Base-by-base conservation (phyloP, 106 monocot species). In the Dioscorea dumetorum region DNA sequence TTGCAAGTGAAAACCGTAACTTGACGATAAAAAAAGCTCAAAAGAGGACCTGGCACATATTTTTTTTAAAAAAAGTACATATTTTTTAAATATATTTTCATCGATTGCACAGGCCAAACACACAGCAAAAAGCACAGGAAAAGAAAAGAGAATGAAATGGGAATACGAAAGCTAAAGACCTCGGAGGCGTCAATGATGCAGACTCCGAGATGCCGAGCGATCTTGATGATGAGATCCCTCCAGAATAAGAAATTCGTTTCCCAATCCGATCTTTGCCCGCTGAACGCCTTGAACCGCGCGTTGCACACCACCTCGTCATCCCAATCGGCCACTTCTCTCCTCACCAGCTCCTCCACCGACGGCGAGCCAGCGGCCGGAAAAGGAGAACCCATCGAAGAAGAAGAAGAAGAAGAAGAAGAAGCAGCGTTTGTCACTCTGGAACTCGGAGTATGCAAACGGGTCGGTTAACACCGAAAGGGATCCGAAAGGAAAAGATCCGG, bases 231-330 rank as follows among this genome's bases (percentile, higher is more conserved):
- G 64, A 93, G 80, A 62, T 89, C 82, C 28, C 85, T 84, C 92
- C 97, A 99, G 84, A 93, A 93, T 31, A 81, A 50, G 74, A 82
- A 81, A 9, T 56, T 76, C 24, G 76, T 74, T 22, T 90, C 87
- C 97, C 97, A 99, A 76, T 99, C 93, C 24, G 84, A 64, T 18
- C 84, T 66, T 79, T 99, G 97, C 58, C 97, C 90, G 62, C 82
- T 93, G 67, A 99, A 81, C 4, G 89, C 87, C 62, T 90, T 99
- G 82, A 99, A 92, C 4, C 84, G 84, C 20, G 84, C 90, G 13
- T 61, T 58, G 28, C 67, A 73, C 32, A 63, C 71, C 24, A 74
- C 67, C 50, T 99, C 97, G 54, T 99, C 93, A 71, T 91, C 88
- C 91, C 95, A 95, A 58, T 88, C 81, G n/a, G 70, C 61, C 58